Percentiles rank a stretch among this genome's conserved stretches.
Evolutionary conservation across 31 red algal genomes (phyloP).

Genomic region (Odonthalia washingtoniensis): DNA sequence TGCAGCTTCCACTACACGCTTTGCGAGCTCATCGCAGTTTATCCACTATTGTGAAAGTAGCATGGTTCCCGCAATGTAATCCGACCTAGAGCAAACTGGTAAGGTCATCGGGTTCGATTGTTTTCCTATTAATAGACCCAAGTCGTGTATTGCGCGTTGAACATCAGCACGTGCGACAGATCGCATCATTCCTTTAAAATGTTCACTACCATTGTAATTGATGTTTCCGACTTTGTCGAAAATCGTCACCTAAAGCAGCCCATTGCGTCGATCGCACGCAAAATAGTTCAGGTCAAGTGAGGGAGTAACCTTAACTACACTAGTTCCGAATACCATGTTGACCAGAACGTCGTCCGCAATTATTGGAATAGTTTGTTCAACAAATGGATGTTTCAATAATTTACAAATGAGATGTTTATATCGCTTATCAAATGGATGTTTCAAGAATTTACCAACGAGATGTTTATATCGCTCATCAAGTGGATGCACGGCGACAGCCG

Average conservation of each 20-base stretch:
- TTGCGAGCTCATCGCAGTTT: constrained; percentile 90
- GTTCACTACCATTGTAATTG: constrained; percentile 74
- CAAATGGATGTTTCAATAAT: constrained; percentile 80
- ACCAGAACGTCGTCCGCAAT: constrained; percentile 94
- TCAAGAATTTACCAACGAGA: constrained; percentile 75
- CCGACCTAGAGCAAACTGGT: constrained; percentile 93
- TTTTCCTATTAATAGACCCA: constrained; percentile 62
- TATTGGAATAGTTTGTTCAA: constrained; percentile 86
- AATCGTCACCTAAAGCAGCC: constrained; percentile 76
- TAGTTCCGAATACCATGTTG: constrained; percentile 99
- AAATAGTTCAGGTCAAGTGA: constrained; percentile 99
- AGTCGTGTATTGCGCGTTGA: constrained; percentile 75
- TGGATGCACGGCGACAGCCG: constrained; percentile 97
- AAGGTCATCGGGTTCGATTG: constrained; percentile 92
- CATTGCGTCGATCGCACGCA: constrained; percentile 86
- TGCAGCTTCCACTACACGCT: constrained; percentile 64
- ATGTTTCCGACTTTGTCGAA: constrained; percentile 81
- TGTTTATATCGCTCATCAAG: constrained; percentile 89
- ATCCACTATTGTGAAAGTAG: constrained; percentile 97
- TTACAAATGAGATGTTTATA: constrained; percentile 90
- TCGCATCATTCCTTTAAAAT: constrained; percentile 90
- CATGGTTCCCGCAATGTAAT: constrained; percentile 93
- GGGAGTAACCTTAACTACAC: constrained; percentile 97
- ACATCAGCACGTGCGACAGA: constrained; percentile 94
- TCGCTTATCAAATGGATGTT: constrained; percentile 81